Evolutionary conservation across 179 eudicot genomes (phyloP).

Genomic region (Gypsophila paniculata): DNA sequence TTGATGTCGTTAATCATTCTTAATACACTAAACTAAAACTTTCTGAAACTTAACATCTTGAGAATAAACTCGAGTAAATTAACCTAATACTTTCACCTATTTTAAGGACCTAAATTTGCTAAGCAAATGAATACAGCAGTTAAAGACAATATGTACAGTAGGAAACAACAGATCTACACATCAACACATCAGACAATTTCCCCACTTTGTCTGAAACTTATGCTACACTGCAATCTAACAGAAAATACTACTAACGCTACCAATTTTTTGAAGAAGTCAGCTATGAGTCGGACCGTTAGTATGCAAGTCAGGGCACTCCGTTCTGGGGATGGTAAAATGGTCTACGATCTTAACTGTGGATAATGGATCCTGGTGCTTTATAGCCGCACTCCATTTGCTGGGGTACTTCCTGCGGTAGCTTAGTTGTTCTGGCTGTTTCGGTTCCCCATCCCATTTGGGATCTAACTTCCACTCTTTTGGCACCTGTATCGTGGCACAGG

Average conservation of each 20-base stretch:
- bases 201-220: conserved; percentile 10
- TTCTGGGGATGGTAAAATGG: conserved; percentile 51
- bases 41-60: neutral
- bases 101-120: conserved; percentile 8
- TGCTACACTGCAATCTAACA: conserved; percentile 23
- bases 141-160: conserved; percentile 25
- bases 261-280: conserved; percentile 6
- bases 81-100: conserved; percentile 21
- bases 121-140: conserved; percentile 18
- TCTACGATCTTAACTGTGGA: conserved; percentile 78
- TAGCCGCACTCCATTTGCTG: conserved; percentile 82
- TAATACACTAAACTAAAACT: neutral
- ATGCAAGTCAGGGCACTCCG: conserved; percentile 18
- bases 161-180: conserved; percentile 9
- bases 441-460: conserved; percentile 80
- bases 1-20: neutral
- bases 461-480: conserved; percentile 96
- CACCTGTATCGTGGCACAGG: conserved; percentile 43
- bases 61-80: neutral
- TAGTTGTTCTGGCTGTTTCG: conserved; percentile 39
- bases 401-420: conserved; percentile 60
- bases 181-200: conserved; percentile 3
- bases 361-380: conserved; percentile 66
- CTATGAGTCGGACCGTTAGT: conserved; percentile 28
- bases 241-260: conserved; percentile 11